phyloP scores from a whole-genome alignment of 164 flowering plant genomes.

The Annona cherimola region DNA sequence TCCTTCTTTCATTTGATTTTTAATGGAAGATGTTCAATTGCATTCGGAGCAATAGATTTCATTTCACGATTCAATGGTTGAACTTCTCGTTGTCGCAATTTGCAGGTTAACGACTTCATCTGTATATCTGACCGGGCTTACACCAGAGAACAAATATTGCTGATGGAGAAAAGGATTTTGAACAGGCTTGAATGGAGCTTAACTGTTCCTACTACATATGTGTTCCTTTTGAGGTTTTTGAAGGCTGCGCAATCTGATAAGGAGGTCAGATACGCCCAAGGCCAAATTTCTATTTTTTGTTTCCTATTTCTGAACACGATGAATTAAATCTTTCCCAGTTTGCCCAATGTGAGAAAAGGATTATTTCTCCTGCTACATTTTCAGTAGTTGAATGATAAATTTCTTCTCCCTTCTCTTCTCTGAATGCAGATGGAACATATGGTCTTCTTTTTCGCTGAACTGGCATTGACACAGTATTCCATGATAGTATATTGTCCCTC shows the following conservation, averaged over 20 bases:
- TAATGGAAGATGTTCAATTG: not conserved
- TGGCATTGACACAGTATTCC: conserved; percentile 67
- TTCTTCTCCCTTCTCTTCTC: not conserved
- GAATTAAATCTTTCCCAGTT: too few species aligned
- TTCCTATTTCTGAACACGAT: not conserved
- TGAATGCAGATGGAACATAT: conserved; percentile 52
- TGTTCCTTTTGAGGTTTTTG: conserved; percentile 76
- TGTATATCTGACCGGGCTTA: conserved; percentile 73
- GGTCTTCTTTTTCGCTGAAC: conserved; percentile 65
- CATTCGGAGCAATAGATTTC: not conserved
- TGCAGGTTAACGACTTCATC: conserved; percentile 75
- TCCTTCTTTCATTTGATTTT: not conserved
- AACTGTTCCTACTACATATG: conserved; percentile 82
- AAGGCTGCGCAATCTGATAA: conserved; percentile 63
- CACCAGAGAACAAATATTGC: conserved; percentile 48
- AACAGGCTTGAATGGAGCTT: conserved; percentile 75
- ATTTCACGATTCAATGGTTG: not conserved
- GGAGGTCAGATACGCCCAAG: conserved; percentile 16
- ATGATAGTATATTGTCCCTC: conserved; percentile 54
- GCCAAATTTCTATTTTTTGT: not conserved
- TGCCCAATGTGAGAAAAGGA: too few species aligned
- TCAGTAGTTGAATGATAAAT: not conserved
- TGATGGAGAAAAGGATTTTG: conserved; percentile 71
- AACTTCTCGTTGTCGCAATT: not conserved
- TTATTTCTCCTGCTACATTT: not conserved